Percentiles rank a stretch among this genome's conserved stretches.
Evolutionary conservation across 2,329 filamentous ascomycete genomes (phyloP).

Genomic region (Beauveria medogensis): DNA sequence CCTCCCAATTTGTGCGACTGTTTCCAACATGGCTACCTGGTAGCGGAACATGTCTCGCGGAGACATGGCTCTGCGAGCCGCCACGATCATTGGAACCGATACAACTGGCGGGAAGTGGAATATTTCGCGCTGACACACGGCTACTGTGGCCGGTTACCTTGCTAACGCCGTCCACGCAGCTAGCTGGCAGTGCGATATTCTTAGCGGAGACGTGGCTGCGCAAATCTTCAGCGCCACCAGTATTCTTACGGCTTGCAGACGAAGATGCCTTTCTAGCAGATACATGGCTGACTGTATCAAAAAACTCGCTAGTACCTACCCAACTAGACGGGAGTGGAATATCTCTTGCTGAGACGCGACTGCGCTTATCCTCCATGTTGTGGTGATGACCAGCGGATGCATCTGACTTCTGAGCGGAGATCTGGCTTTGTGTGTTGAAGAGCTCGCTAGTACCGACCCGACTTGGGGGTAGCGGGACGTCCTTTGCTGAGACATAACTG

Average conservation of each 20-base stretch:
- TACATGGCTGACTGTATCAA: constrained; percentile 8
- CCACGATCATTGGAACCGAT: background rate
- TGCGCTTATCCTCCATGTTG: constrained; percentile 10
- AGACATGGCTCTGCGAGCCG: constrained; percentile 16
- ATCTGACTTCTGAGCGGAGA: background rate
- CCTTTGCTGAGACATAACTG: constrained; percentile 19
- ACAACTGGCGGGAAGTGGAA: constrained; percentile 3
- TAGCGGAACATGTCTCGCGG: constrained; percentile 12
- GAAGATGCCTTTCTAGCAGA: background rate
- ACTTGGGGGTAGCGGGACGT: background rate
- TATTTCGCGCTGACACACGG: constrained; percentile 6
- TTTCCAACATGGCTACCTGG: constrained; percentile 27
- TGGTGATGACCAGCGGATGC: background rate
- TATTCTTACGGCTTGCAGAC: background rate
- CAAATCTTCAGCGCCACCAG: background rate
- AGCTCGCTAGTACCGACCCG: background rate
- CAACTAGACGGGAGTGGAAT: constrained; percentile 2
- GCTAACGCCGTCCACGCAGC: constrained; percentile 32
- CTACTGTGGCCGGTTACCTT: constrained; percentile 37
- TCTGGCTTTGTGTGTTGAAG: background rate
- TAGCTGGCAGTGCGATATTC: constrained; percentile 32
- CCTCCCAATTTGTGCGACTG: constrained; percentile 34
- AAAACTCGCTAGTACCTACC: constrained; percentile 1
- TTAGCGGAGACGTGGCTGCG: constrained; percentile 23
- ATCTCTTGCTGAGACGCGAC: constrained; percentile 18